Evolutionary conservation across 805 yeast genomes (phyloP).

Genomic region (Saturnispora kantuleensis): DNA sequence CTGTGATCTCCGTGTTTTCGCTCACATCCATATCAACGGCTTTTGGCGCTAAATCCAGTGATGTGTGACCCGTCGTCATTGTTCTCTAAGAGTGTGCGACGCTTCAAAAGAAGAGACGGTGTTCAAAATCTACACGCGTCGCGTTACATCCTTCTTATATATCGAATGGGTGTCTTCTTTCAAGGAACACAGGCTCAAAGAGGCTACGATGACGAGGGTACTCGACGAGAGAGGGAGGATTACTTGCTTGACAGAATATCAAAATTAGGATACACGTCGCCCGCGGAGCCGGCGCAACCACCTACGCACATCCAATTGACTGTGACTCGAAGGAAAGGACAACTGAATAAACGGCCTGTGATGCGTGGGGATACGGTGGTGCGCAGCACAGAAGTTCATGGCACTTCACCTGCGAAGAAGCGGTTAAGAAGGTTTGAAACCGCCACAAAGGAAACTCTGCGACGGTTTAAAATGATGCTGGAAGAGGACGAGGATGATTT

Average conservation of each 20-base stretch:
- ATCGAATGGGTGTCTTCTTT: background rate
- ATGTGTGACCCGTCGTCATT: no score
- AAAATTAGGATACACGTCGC: no score
- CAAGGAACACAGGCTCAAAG: constrained; percentile 5
- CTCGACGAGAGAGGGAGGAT: background rate
- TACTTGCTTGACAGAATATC: no score
- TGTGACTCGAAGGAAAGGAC: background rate
- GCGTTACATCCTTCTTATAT: background rate
- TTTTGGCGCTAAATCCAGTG: no score
- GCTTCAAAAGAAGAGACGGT: no score
- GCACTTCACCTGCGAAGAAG: background rate
- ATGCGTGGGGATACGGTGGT: no score
- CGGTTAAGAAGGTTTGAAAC: constrained; percentile 7
- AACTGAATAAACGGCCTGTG: no score
- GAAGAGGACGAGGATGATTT: background rate
- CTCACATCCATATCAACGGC: no score
- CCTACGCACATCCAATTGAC: background rate
- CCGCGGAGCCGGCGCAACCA: background rate
- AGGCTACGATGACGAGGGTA: constrained; percentile 1
- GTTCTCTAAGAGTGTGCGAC: no score
- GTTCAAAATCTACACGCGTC: background rate
- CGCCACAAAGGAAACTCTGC: constrained; percentile 5
- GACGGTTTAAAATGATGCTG: constrained; percentile 3
- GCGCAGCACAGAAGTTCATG: no score
- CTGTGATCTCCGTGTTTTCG: no score